Base-by-base conservation (phyloP, 306 rosid species). In the Coriaria nepalensis region DNA sequence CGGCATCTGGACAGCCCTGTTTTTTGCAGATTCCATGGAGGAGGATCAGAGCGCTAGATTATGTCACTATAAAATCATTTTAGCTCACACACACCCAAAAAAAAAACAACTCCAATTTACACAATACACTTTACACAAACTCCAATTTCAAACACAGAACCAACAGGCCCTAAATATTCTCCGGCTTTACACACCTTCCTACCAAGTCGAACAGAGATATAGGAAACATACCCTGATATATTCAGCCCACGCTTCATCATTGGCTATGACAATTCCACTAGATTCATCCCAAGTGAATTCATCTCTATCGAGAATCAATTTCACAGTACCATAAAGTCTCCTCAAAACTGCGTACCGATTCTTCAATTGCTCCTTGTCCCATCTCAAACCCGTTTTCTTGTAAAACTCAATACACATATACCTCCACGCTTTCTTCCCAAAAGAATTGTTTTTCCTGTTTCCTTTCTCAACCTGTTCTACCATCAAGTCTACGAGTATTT, bases 311-410 rank as follows among this genome's bases (percentile, higher is more conserved):
- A 78, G 82, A 57, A 81, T 73, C 33, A 75, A 62, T 64, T 68
- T 78, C 6, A 81, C 73, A n/a, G 57, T 54, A 20, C 51, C 7
- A 53, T 78, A 74, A 68, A 73, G 81, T 68, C 63, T 76, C 66
- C 82, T 81, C 77, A 86, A 14, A 43, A 73, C 87, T 6, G 87
- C 71, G 51, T 66, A 61, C 41, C 85, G 73, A 61, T 81, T 85
- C 74, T 81, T 81, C 62, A 81, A 79, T 56, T 85, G 84, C 39
- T 81, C 95, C 73, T 63, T 76, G 54, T 76, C 93, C 95, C 85
- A 86, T 60, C 63, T 69, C 72, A 86, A 62, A 57, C 75, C 77
- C 8, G 87, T 76, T 70, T 53, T 78, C 59, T 15, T 65, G 59
- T 57, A 65, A 59, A 81, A 81, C 47, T 52, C 87, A 47, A 76